These are phyloP conservation scores for Forsythia suspensa DNA, from an alignment of 257 asterid species.

Conservation along the genomic window DNA sequence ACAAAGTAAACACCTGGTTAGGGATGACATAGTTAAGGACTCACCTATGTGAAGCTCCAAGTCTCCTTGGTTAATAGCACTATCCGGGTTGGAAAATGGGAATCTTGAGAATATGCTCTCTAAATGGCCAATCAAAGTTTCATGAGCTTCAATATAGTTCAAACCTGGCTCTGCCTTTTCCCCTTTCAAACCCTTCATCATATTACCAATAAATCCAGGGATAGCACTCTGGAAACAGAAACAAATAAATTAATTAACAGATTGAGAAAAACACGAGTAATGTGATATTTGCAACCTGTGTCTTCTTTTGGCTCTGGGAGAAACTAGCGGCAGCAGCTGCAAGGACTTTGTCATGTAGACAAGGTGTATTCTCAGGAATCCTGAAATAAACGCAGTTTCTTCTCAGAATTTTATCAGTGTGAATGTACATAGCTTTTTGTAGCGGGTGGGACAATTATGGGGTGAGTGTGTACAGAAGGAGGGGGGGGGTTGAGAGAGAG, in stretches of 20 bases:
- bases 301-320: conserved; percentile 52
- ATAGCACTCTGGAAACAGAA: conserved; percentile 45
- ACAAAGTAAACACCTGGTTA: conserved; percentile 14
- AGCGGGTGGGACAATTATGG: not conserved
- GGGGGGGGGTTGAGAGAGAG: conserved; percentile 15
- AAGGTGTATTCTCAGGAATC: conserved; percentile 62
- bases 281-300: conserved; percentile 40
- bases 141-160: conserved; percentile 50
- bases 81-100: conserved; percentile 68
- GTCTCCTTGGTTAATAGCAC: conserved; percentile 37
- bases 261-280: conserved; percentile 16
- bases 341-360: conserved; percentile 72
- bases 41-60: conserved; percentile 72
- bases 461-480: not conserved
- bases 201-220: conserved; percentile 66
- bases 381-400: conserved; percentile 33
- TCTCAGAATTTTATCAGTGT: conserved; percentile 18
- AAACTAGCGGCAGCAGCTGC: conserved; percentile 56
- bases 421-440: not conserved
- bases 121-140: conserved; percentile 50
- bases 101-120: conserved; percentile 82
- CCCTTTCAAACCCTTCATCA: conserved; percentile 87
- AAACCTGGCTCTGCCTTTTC: conserved; percentile 44
- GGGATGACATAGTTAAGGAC: conserved; percentile 17
- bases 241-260: conserved; percentile 20